Percentiles rank a stretch among this genome's conserved stretches.
Conservation (phyloP, 2,329 filamentous ascomycete genomes). For the Trichothecium roseum region DNA sequence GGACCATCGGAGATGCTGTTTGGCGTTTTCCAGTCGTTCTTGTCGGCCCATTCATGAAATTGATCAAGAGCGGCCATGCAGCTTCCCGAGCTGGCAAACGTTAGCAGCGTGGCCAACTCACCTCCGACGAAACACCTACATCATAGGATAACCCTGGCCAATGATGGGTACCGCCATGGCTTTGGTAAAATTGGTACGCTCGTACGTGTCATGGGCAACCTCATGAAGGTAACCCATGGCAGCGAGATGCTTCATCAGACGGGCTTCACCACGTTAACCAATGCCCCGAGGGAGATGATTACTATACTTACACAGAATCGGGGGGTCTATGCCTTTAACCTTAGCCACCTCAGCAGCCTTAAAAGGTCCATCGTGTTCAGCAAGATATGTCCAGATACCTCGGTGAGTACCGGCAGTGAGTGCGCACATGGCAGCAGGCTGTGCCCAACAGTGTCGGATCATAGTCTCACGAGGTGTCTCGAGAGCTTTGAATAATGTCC, state of each 20-base stretch:
- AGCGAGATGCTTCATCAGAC: conserved; percentile 24
- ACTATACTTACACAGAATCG: conserved; percentile 14
- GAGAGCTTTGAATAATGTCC: conserved; percentile 19
- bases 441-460: conserved; percentile 33
- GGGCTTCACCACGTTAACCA: conserved; percentile 9
- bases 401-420: conserved; percentile 20
- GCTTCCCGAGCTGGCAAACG: conserved; percentile 4
- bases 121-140: conserved; percentile 13
- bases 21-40: conserved; percentile 17
- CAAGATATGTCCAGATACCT: conserved; percentile 25
- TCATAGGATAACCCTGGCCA: conserved; percentile 19
- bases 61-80: conserved; percentile 10
- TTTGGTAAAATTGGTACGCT: conserved; percentile 25
- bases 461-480: conserved; percentile 38
- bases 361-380: conserved; percentile 18
- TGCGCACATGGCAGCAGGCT: conserved; percentile 17
- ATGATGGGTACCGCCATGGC: conserved; percentile 22
- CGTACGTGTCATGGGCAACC: conserved; percentile 22
- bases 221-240: conserved; percentile 29
- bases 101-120: too few relatives aligned
- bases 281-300: neutral
- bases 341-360: conserved; percentile 19
- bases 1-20: conserved; percentile 6
- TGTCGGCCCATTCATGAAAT: conserved; percentile 19
- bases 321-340: conserved; percentile 14